phyloP scores from a whole-genome alignment of 148 eudicot genomes.

The Heliamphora exappendiculata region DNA sequence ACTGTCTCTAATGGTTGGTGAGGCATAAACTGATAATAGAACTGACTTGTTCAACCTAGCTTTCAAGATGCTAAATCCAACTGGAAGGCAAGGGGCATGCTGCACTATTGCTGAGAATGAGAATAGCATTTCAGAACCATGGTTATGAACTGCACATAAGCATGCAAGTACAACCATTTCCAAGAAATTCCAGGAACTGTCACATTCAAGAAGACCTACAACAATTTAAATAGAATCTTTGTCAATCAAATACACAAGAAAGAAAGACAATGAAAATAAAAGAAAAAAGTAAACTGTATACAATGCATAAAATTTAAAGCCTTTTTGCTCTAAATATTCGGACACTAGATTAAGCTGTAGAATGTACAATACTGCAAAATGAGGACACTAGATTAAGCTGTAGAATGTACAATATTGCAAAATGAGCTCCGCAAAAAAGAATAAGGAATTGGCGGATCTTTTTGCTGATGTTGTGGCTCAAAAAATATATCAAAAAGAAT shows the following conservation, averaged over 20 bases:
- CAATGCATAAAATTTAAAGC: slow-evolving; percentile 16
- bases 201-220: slow-evolving; percentile 70
- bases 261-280: neutral
- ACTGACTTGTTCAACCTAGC: slow-evolving; percentile 97
- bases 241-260: slow-evolving; percentile 6
- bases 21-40: slow-evolving; percentile 80
- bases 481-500: slow-evolving; percentile 83
- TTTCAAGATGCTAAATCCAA: slow-evolving; percentile 91
- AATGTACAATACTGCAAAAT: too few relatives aligned
- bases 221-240: neutral
- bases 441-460: slow-evolving; percentile 64
- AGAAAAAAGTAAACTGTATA: neutral
- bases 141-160: slow-evolving; percentile 89
- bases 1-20: slow-evolving; percentile 43
- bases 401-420: slow-evolving; percentile 72
- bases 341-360: too few relatives aligned
- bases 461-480: slow-evolving; percentile 69
- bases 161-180: slow-evolving; percentile 90
- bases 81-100: slow-evolving; percentile 87
- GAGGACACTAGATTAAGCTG: slow-evolving; percentile 71
- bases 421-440: slow-evolving; percentile 94
- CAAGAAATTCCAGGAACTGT: slow-evolving; percentile 73
- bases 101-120: slow-evolving; percentile 93
- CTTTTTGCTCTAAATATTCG: slow-evolving; percentile 35
- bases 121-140: slow-evolving; percentile 83